Evolutionary conservation across 1,139 yeast species (phyloP).

Genomic region (Arxiozyma heterogenica): DNA sequence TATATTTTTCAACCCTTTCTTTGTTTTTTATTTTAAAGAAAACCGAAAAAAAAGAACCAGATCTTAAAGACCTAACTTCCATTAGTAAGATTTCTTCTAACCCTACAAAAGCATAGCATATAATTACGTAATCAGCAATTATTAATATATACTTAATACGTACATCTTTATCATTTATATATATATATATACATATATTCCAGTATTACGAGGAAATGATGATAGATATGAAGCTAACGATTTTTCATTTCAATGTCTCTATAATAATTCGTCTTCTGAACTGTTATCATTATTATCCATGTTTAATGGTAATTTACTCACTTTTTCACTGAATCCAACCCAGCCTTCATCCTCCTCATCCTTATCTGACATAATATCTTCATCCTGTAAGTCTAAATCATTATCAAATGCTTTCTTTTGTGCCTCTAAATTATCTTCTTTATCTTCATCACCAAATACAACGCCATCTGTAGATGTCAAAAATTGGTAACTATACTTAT

Average conservation of each 20-base stretch:
- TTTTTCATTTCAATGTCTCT: conserved; percentile 6
- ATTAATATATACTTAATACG: too few species aligned
- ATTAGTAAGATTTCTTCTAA: background rate
- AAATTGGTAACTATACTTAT: conserved; percentile 45
- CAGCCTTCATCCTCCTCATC: conserved; percentile 27
- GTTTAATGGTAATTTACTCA: conserved; percentile 16
- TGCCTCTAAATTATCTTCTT: conserved; percentile 11
- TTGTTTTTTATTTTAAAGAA: background rate
- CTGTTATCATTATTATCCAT: conserved; percentile 15
- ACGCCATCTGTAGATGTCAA: conserved; percentile 32
- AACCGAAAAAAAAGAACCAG: background rate
- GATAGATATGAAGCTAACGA: background rate
- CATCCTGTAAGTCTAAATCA: conserved; percentile 18
- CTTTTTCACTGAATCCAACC: conserved; percentile 25
- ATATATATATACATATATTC: background rate
- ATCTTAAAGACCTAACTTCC: background rate
- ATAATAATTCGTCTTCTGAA: conserved; percentile 14
- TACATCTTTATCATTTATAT: too few species aligned
- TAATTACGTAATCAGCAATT: too few species aligned
- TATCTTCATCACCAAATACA: conserved; percentile 14
- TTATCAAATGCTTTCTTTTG: conserved; percentile 17
- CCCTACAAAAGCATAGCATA: background rate
- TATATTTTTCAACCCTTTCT: background rate
- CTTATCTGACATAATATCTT: conserved; percentile 12
- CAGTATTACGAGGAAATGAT: background rate